Base-by-base conservation (phyloP, 2,329 filamentous ascomycete genomes). In the Talaromyces atroroseus region DNA sequence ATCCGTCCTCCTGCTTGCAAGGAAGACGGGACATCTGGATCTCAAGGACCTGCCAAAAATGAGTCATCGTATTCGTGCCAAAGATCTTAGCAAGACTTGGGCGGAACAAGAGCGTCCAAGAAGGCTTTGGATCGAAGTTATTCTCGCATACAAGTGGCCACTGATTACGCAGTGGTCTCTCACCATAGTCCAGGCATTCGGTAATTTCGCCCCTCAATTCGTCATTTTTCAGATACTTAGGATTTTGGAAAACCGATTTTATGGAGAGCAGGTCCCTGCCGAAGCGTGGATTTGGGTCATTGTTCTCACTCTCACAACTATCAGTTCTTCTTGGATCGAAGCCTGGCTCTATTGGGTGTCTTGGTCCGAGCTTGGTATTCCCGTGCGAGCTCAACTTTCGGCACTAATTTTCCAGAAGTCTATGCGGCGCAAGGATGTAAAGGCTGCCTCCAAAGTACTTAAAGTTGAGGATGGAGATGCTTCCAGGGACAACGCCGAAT, bases 341-440 rank as follows among this genome's bases (percentile, higher is more conserved):
- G 74, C 80, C 1, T 85, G 82, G 74, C 68, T 86, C 29, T 83
- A 80, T 61, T 90, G 85, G 84, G 73, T 86, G 54, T 81, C 80
- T 0, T 85, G 79, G 70, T 76, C 80, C 2, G 77, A 82, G 53
- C 65, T 91, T 26, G 76, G 78, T 50, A 76, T 89, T 23, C 85
- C 87, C 0, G 73, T 90, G 14, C 82, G 86, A 54, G 80, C 83
- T 44, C 85, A 90, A 64, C 73, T 92, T 2, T 83, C 86, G 2
- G 80, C 86, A 1, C 78, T 90, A 5, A 81, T 91, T 18, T 91
- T 90, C 62, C 80, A 85, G 59, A 92, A 92, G 70, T 82, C 87
- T 0, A 82, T 90, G 76, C 79, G 84, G 53, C 80, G 85, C 49
- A 91, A 91, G 67, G 88, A 91, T 66, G 82, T 89, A 49, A 90